These are phyloP conservation scores for Septoria petroselini DNA, from an alignment of 2,329 filamentous ascomycete genomes.

Conservation along the genomic window DNA sequence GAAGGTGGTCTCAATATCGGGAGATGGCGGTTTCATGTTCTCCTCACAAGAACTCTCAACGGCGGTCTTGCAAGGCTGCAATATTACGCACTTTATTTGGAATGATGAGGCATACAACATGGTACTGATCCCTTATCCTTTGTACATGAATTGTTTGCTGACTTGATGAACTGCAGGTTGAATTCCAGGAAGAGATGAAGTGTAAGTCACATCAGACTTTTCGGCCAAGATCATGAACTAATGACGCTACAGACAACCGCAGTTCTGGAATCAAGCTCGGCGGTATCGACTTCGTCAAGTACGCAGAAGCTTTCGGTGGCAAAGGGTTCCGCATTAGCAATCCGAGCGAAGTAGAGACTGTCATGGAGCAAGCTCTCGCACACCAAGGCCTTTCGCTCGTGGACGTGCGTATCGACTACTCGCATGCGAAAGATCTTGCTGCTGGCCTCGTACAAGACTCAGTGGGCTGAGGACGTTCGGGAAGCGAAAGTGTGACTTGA, in stretches of 20 bases:
- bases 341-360: slow-evolving; percentile 42
- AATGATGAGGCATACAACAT: slow-evolving; percentile 53
- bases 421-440: slow-evolving; percentile 43
- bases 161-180: slow-evolving; percentile 28
- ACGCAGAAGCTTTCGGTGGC: slow-evolving; percentile 49
- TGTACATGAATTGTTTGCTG: background rate
- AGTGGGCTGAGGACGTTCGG: slow-evolving; percentile 28
- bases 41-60: slow-evolving; percentile 48
- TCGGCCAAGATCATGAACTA: background rate
- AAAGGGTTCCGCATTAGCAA: slow-evolving; percentile 45
- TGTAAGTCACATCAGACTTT: background rate
- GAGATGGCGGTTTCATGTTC: slow-evolving; percentile 53
- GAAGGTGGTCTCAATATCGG: slow-evolving; percentile 48
- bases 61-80: slow-evolving; percentile 48
- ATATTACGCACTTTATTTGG: slow-evolving; percentile 53
- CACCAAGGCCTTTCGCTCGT: slow-evolving; percentile 47
- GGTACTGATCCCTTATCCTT: slow-evolving; percentile 20
- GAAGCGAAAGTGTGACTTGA: no score
- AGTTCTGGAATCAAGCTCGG: slow-evolving; percentile 46
- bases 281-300: slow-evolving; percentile 50
- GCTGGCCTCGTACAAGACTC: slow-evolving; percentile 41
- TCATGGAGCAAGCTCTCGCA: slow-evolving; percentile 46
- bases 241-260: slow-evolving; percentile 40
- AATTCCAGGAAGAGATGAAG: slow-evolving; percentile 53
- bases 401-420: slow-evolving; percentile 49